Conservation (phyloP, 192 early-diverging fungal genomes). For the Kappamyces sp. region DNA sequence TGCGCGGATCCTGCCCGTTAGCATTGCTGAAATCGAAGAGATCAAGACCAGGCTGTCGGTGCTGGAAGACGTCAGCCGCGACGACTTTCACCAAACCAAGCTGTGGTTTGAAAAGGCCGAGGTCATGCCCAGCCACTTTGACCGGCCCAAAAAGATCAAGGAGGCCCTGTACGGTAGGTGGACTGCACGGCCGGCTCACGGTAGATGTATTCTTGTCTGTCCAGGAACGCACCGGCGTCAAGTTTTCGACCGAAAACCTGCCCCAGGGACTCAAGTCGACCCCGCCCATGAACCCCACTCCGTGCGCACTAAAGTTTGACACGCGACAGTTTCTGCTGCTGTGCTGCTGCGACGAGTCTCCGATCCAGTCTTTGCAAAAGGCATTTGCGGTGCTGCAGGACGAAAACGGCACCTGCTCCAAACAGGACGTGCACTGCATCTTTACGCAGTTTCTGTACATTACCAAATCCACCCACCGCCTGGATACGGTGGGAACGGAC, state of each 20-base stretch:
- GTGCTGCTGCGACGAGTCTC: conserved; percentile 11
- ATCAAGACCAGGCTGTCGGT: neutral
- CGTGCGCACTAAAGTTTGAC: neutral
- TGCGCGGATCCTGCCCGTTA: conserved; percentile 39
- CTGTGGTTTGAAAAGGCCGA: conserved; percentile 51
- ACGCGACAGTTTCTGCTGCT: neutral
- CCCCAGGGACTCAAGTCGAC: too few relatives aligned
- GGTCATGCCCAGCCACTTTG: conserved; percentile 28
- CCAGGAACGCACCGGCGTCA: neutral
- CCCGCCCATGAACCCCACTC: neutral
- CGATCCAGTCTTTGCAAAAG: neutral
- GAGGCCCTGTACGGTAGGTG: conserved; percentile 36
- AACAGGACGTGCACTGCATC: neutral
- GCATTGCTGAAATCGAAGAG: neutral
- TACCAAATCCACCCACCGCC: neutral
- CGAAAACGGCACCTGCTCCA: conserved; percentile 1
- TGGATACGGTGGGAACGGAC: neutral
- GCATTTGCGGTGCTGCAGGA: conserved; percentile 12
- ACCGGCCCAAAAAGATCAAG: conserved; percentile 45
- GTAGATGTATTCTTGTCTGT: conserved; percentile 10
- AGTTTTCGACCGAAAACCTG: neutral
- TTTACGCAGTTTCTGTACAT: conserved; percentile 7
- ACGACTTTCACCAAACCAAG: conserved; percentile 32
- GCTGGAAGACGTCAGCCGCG: conserved; percentile 22
- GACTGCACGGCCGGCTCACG: neutral